Evolutionary conservation across 2,329 filamentous ascomycete genomes (phyloP).

Genomic region (Ceratocystis smalleyi): DNA sequence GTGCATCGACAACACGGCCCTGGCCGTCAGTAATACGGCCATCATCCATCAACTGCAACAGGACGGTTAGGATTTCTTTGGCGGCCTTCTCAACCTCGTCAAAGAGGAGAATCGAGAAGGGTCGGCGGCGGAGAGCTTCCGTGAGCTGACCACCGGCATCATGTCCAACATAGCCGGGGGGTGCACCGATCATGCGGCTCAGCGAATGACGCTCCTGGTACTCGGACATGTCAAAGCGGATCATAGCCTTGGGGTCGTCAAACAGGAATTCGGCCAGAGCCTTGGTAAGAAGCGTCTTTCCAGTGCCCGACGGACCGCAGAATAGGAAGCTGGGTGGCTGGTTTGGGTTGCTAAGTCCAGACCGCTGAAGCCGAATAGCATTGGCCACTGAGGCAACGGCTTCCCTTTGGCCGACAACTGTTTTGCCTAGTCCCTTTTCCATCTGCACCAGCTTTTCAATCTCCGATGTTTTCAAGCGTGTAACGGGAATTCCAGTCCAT

Average conservation of each 20-base stretch:
- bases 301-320: constrained; percentile 94
- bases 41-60: constrained; percentile 99
- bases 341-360: constrained; percentile 87
- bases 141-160: constrained; percentile 92
- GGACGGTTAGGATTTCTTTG: constrained; percentile 89
- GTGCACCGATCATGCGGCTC: constrained; percentile 93
- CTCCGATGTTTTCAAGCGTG: constrained; percentile 80
- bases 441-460: constrained; percentile 98
- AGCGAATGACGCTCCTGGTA: constrained; percentile 95
- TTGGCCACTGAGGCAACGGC: constrained; percentile 88
- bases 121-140: constrained; percentile 79
- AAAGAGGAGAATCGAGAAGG: constrained; percentile 94
- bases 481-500: constrained; percentile 98
- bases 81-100: constrained; percentile 98
- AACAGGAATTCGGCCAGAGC: constrained; percentile 95
- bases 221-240: constrained; percentile 98
- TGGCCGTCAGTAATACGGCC: constrained; percentile 97
- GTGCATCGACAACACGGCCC: constrained; percentile 83
- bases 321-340: constrained; percentile 96
- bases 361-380: constrained; percentile 86
- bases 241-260: constrained; percentile 94
- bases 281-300: constrained; percentile 94
- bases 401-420: constrained; percentile 88
- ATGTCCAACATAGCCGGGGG: constrained; percentile 91
- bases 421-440: constrained; percentile 69